Percentiles rank a stretch among this genome's conserved stretches.
Evolutionary conservation across 345 rosid genomes (phyloP).

Genomic region (Hypericum perforatum): DNA sequence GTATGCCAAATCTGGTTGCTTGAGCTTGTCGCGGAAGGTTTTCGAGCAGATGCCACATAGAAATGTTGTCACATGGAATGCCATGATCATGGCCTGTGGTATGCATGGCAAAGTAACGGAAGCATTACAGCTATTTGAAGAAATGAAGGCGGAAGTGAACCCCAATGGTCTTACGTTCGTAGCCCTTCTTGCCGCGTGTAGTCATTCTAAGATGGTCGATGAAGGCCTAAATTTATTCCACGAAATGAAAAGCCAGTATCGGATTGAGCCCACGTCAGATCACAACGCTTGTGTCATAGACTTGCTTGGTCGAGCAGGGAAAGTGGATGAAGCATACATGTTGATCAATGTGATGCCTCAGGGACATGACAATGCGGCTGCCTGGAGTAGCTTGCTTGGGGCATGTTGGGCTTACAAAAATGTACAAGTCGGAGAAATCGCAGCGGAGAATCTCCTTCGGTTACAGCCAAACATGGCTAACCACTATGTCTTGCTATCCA

Average conservation of each 20-base stretch:
- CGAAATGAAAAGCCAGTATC: slow-evolving; percentile 49
- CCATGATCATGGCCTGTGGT: slow-evolving; percentile 83
- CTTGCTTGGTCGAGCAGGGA: slow-evolving; percentile 83
- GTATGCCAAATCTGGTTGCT: slow-evolving; percentile 87
- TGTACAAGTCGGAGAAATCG: slow-evolving; percentile 67
- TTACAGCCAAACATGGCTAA: slow-evolving; percentile 76
- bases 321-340: slow-evolving; percentile 50
- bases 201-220: slow-evolving; percentile 78
- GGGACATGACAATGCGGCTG: slow-evolving; percentile 42
- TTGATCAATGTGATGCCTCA: slow-evolving; percentile 45
- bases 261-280: slow-evolving; percentile 53
- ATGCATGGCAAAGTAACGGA: slow-evolving; percentile 77
- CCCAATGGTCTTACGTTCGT: slow-evolving; percentile 75
- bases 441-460: slow-evolving; percentile 49
- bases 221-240: slow-evolving; percentile 64
- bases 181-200: slow-evolving; percentile 72
- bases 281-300: slow-evolving; percentile 85
- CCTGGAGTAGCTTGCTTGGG: slow-evolving; percentile 92
- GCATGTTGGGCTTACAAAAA: slow-evolving; percentile 61
- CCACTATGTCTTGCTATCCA: slow-evolving; percentile 82
- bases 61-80: slow-evolving; percentile 83
- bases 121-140: slow-evolving; percentile 49
- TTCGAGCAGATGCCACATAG: slow-evolving; percentile 53
- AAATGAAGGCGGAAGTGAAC: slow-evolving; percentile 44
- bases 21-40: slow-evolving; percentile 41